phyloP scores from a whole-genome alignment of 305 asterid genomes.

The Rubia tinctorum region DNA sequence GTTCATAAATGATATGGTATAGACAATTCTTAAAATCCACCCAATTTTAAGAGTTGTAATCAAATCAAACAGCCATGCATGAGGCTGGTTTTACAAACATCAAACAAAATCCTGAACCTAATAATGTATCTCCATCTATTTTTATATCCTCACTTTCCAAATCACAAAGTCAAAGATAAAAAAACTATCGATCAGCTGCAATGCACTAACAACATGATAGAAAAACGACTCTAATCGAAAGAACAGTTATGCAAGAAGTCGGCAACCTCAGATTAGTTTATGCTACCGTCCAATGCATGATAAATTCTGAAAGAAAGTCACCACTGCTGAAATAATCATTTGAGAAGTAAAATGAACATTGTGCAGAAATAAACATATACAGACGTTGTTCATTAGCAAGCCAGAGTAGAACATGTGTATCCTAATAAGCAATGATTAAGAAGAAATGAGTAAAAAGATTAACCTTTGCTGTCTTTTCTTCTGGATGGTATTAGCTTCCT shows the following conservation, averaged over 20 bases:
- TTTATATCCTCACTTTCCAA: neutral
- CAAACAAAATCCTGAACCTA: conserved; percentile 1
- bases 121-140: neutral
- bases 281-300: neutral
- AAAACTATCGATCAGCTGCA: neutral
- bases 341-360: neutral
- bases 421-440: neutral
- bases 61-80: neutral
- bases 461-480: conserved; percentile 79
- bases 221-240: neutral
- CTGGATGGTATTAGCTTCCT: conserved; percentile 60
- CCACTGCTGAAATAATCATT: conserved; percentile 2
- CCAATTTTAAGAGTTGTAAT: neutral
- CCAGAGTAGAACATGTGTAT: conserved; percentile 9
- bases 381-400: neutral
- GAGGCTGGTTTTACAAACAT: neutral
- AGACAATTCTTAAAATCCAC: neutral
- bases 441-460: conserved; percentile 15
- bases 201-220: neutral
- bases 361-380: neutral
- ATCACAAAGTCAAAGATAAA: neutral
- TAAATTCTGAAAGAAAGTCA: neutral
- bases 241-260: neutral
- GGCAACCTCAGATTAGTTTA: neutral
- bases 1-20: neutral